These are phyloP conservation scores for Cardiospermum halicacabum DNA, from an alignment of 345 rosid genomes.

Conservation along the genomic window DNA sequence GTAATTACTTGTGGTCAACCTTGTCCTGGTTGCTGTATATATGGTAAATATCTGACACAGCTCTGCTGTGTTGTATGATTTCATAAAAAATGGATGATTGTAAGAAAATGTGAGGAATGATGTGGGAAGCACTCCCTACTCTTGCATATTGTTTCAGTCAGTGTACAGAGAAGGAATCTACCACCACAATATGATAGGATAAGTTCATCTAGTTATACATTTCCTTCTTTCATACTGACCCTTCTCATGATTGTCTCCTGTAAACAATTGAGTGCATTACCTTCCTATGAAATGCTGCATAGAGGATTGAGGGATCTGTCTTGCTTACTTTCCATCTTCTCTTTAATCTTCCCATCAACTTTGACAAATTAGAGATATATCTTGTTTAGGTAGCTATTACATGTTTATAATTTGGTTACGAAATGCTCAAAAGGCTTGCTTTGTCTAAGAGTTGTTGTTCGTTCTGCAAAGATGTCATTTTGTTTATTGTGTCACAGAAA, in stretches of 20 bases:
- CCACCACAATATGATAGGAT: no score
- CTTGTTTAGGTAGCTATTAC: background rate
- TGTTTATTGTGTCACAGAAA: slow-evolving; percentile 44
- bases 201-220: no score
- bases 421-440: background rate
- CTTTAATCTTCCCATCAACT: background rate
- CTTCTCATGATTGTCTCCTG: background rate
- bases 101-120: background rate
- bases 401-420: background rate
- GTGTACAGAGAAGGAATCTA: background rate
- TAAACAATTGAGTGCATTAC: background rate
- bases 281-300: background rate
- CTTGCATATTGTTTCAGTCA: background rate
- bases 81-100: background rate
- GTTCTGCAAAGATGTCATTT: slow-evolving; percentile 5
- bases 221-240: background rate
- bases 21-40: background rate
- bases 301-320: background rate
- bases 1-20: background rate
- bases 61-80: background rate
- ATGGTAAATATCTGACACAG: background rate
- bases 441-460: slow-evolving; percentile 9
- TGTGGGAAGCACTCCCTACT: background rate
- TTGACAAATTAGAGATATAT: background rate
- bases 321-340: background rate